A percentile compares a stretch with the other conserved stretches of the same genome.
These are phyloP conservation scores for Bruguiera hainesii DNA, from an alignment of 441 rosid species.

Conservation along the genomic window DNA sequence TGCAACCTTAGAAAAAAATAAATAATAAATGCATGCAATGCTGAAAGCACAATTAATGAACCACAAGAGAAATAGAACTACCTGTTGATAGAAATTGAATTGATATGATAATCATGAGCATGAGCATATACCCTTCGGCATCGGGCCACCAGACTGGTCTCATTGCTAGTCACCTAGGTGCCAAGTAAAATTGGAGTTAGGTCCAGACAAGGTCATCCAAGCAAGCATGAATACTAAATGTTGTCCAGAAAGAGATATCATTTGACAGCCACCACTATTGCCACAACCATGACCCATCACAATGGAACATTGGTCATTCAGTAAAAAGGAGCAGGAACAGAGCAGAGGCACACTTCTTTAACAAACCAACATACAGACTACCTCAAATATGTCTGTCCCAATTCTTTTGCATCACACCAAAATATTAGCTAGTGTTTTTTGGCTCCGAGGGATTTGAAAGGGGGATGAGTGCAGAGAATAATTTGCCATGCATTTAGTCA, in stretches of 20 bases:
- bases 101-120: slow-evolving; percentile 99
- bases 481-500: neutral
- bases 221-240: slow-evolving; percentile 4
- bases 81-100: slow-evolving; percentile 98
- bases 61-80: slow-evolving; percentile 21
- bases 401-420: no score
- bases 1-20: neutral
- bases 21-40: neutral
- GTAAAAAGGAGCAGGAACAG: neutral
- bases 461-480: no score
- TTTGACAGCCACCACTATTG: neutral
- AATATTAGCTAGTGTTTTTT: no score
- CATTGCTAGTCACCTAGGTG: slow-evolving; percentile 71
- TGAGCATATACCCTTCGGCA: slow-evolving; percentile 95
- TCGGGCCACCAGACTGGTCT: slow-evolving; percentile 83
- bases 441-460: no score
- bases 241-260: neutral
- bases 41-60: neutral
- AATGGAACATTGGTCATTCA: neutral
- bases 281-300: neutral
- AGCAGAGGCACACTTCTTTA: neutral
- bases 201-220: slow-evolving; percentile 18
- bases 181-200: slow-evolving; percentile 12
- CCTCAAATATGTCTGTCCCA: no score
- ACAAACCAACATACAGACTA: no score